Conservation (phyloP, 2,329 filamentous ascomycete species). For the Fusarium sulawesiense region DNA sequence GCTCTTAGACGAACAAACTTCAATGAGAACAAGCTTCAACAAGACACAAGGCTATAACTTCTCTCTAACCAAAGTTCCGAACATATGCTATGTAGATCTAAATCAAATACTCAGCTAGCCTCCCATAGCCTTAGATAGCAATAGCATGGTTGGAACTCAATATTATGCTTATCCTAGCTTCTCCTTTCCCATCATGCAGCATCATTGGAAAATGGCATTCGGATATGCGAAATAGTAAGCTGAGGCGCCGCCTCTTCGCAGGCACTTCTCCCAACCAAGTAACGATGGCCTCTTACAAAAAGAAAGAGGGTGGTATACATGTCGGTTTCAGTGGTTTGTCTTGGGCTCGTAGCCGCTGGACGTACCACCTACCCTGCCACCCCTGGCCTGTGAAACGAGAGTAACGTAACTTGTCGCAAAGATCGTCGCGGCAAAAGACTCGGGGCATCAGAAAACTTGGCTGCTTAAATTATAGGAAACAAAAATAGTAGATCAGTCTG, state of each 20-base stretch:
- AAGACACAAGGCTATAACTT: neutral
- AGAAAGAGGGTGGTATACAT: slow-evolving; percentile 21
- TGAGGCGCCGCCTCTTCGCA: slow-evolving; percentile 7
- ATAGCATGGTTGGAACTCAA: neutral
- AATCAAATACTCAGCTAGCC: neutral
- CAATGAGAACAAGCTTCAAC: neutral
- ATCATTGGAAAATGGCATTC: neutral
- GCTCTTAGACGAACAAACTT: neutral
- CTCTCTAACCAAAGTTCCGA: neutral
- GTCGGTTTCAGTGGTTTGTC: slow-evolving; percentile 16
- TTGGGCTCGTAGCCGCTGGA: slow-evolving; percentile 26
- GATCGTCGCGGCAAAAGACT: slow-evolving; percentile 29
- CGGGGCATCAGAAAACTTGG: neutral
- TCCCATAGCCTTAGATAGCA: neutral
- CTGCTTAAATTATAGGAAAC: neutral
- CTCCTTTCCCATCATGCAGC: neutral
- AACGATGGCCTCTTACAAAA: slow-evolving; percentile 10
- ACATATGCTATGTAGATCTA: neutral
- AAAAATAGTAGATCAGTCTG: neutral
- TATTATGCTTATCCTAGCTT: neutral
- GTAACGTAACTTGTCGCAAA: slow-evolving; percentile 41
- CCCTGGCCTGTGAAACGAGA: slow-evolving; percentile 37
- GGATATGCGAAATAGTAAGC: slow-evolving; percentile 1
- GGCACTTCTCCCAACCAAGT: neutral
- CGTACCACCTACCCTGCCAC: slow-evolving; percentile 30